Base-by-base conservation (phyloP, 805 yeast species). In the Candida ponderosae region DNA sequence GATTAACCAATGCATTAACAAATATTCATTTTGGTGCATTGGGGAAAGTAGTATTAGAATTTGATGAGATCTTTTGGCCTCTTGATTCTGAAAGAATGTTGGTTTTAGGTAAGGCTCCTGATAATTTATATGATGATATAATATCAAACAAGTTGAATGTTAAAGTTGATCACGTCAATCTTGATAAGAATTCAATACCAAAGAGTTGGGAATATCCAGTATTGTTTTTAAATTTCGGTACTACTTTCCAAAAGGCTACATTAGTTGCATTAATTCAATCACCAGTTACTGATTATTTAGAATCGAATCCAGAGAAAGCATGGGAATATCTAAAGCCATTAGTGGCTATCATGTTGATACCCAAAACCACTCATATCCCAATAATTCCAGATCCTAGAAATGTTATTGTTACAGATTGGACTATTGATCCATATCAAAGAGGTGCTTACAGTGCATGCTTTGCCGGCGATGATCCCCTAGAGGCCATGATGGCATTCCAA, bases 371-470 rank as follows among this genome's bases (percentile, higher is more conserved):
- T 29, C 38, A 14, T 27, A 40, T 21, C 18, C 17, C 29, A 35
- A 45, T 21, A 43, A 58, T 40, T 0, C 72, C 73, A 5, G 37
- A 40, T 2, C 76, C 69, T 33, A 53, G 37, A 4, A 69, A 68
- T 36, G 54, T 65, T 0, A 58, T 79, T 0, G 69, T 71, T 2
- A 73, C 90, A 0, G 63, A 76, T 20, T 90, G 97, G 97, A 81
- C 94, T 1, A 53, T 56, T 2, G 94, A 89, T 47, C 86, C 87
- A 1, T 85, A 69, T 51, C 70, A 85, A 3, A 61, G 83, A 38
- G 97, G 97, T 3, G 78, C 96, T 1, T 90, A 86, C 57, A 70
- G 85, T 10, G 88, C 89, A 0, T 72, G 85, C 38, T 56, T 63
- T 28, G 76, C 81, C 0, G 79, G 78, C 7, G 83, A 82, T 54